Base-by-base conservation (phyloP, 768 basidiomycete species). In the Lactarius evosmus region DNA sequence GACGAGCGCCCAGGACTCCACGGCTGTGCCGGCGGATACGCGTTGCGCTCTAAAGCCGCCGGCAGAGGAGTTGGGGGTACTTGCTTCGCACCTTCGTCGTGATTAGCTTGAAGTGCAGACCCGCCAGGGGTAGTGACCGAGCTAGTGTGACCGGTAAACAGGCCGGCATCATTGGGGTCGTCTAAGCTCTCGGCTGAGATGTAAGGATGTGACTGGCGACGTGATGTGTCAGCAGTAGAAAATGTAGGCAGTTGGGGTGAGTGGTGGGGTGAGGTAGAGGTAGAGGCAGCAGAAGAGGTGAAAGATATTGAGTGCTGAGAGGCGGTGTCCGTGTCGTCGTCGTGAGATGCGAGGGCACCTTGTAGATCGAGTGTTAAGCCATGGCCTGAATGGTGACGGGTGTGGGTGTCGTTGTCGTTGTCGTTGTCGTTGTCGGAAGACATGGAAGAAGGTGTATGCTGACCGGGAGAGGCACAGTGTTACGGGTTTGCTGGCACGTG, bases 261-360 rank as follows among this genome's bases (percentile, higher is more conserved):
- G 57, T 78, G 75, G 46, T 81, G 77, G 6, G 81, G 81, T 7
- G 89, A 90, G 53, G 63, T 72, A 17, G 83, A 73, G 2, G 87
- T 82, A 4, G 89, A 89, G 16, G 83, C 73, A 2, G 87, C 82
- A 3, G 89, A 89, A 33, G 85, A 85, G 46, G 56, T 53, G 41
- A 92, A 83, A 27, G 89, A 82, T 56, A 92, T 88, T 1, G 91
- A 92, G 44, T 81, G 84, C 70, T 89, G 87, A 9, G 89, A 91
- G 17, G 91, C 89, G 5, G 88, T 91, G 70, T 92, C 91, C 62
- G 80, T 84, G 67, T 88, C 88, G 62, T 78, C 79, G 70, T 80
- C 81, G 60, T 81, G 81, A 62, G 61, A 70, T 58, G 60, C 56
- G 44, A 62, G 49, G 8, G 61, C 60, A 34, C 75, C 74, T 19